phyloP scores from a whole-genome alignment of 208 protist species.

The Acanthamoeba quina region DNA sequence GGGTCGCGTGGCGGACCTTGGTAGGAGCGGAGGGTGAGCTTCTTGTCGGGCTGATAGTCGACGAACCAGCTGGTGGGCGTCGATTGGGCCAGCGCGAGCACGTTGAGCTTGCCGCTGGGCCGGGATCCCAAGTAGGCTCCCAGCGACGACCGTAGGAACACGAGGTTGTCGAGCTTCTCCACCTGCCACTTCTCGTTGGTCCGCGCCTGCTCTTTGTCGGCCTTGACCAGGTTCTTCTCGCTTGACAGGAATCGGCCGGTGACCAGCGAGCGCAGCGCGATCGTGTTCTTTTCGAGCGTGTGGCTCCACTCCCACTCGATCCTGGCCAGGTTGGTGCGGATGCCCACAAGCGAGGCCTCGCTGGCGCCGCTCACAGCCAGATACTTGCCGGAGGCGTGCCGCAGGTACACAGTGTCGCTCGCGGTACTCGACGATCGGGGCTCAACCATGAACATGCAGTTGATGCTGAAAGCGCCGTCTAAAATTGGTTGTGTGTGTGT shows the following conservation, averaged over 20 bases:
- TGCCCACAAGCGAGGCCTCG: neutral
- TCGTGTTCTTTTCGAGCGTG: slow-evolving; percentile 38
- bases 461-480: neutral
- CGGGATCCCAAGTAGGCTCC: neutral
- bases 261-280: neutral
- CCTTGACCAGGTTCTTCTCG: slow-evolving; percentile 21
- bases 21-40: slow-evolving; percentile 21
- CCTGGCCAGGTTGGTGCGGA: neutral
- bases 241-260: neutral
- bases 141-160: slow-evolving; percentile 25
- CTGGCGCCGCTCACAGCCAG: neutral
- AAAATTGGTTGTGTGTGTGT: neutral
- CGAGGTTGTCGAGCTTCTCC: neutral
- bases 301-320: slow-evolving; percentile 32
- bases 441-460: slow-evolving; percentile 3
- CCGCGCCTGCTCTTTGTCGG: slow-evolving; percentile 8
- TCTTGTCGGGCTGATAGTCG: slow-evolving; percentile 14
- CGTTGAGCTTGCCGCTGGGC: slow-evolving; percentile 32
- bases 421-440: neutral
- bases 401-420: neutral
- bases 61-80: slow-evolving; percentile 30
- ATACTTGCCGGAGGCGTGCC: slow-evolving; percentile 29
- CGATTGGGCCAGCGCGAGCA: slow-evolving; percentile 3
- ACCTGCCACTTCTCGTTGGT: slow-evolving; percentile 15
- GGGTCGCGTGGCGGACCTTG: neutral